Percentiles rank a stretch among this genome's conserved stretches.
These are phyloP conservation scores for Elongisporangium prolatum DNA, from an alignment of 352 stramenopile genomes.

Conservation along the genomic window DNA sequence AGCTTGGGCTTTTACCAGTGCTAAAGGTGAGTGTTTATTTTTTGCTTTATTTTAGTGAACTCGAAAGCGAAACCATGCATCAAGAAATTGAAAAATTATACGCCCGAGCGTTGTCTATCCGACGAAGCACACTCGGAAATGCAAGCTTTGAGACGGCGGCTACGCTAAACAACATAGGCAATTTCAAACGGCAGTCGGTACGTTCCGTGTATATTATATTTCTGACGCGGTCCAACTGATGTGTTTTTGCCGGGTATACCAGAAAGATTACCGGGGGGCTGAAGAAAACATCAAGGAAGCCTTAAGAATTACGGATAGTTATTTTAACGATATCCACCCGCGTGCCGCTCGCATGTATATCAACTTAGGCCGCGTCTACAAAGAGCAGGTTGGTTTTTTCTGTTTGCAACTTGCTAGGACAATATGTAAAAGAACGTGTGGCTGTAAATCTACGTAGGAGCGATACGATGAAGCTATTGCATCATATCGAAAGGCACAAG, in stretches of 20 bases:
- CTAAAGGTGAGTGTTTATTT: background rate
- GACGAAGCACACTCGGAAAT: slow-evolving; percentile 62
- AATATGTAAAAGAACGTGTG: background rate
- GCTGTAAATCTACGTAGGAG: slow-evolving; percentile 23
- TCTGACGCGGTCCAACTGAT: background rate
- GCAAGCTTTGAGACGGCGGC: slow-evolving; percentile 76
- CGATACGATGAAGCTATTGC: slow-evolving; percentile 61
- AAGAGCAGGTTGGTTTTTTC: slow-evolving; percentile 43
- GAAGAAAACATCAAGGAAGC: slow-evolving; percentile 76
- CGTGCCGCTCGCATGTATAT: slow-evolving; percentile 68
- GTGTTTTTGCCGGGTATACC: slow-evolving; percentile 2
- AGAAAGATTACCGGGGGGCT: slow-evolving; percentile 62
- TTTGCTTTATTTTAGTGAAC: background rate
- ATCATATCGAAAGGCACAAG: slow-evolving; percentile 63
- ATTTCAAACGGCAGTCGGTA: slow-evolving; percentile 74
- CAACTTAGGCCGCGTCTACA: slow-evolving; percentile 73
- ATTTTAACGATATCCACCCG: slow-evolving; percentile 75
- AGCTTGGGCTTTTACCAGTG: background rate
- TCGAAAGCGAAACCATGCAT: slow-evolving; percentile 5
- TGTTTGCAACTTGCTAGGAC: background rate
- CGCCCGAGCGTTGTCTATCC: slow-evolving; percentile 58
- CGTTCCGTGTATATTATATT: background rate
- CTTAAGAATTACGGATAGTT: slow-evolving; percentile 68
- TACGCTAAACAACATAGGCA: slow-evolving; percentile 82
- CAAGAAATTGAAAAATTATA: slow-evolving; percentile 63